Base-by-base conservation (phyloP, 2,329 filamentous ascomycete genomes). In the Rugonectria rugulosa region DNA sequence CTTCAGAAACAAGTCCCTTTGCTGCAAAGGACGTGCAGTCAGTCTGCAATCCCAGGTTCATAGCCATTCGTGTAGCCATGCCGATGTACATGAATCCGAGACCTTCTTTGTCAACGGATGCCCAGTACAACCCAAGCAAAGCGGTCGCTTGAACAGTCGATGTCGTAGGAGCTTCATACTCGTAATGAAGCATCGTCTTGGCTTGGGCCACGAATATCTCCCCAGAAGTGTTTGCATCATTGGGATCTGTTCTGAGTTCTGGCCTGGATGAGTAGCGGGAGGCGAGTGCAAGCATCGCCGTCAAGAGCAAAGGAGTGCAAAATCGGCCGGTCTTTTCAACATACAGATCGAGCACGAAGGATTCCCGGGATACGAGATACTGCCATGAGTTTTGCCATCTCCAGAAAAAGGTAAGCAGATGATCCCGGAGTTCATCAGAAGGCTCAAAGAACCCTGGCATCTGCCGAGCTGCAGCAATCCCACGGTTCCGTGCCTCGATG, bases 11-110 rank as follows among this genome's bases (percentile, higher is more conserved):
- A 9, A 52, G 10, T 6, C 48, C 48, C 24, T 52, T 52, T 2
- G 48, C 23, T 24, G 48, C 51, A 41, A 29, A 46, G 3, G 37
- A 46, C 21, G 74, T 12, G 70, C 74, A 23, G 69, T 59, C 56
- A 1, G 38, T 44, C 27, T 59, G 57, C 17, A 59, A 26, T 11
- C 57, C 57, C 6, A 59, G 31, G 17, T 59, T 59, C 37, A 53
- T 44, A 3, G 57, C 57, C 57, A 59, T 59, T 4, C 57, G 31
- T 4, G 53, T 42, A 9, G 57, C 48, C 42, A 57, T 53, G 23
- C 57, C 57, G 20, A 42, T 46, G 8, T 56, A 52, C 42, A 56
- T 43, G 14, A 40, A 56, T 2, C 46, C 53, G 15, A 51, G 46
- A 1, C 40, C 46, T 26, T 56, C 53, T 3, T 42, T 56, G 15